phyloP scores from a whole-genome alignment of 306 rosid species.

The Prunus dulcis region DNA sequence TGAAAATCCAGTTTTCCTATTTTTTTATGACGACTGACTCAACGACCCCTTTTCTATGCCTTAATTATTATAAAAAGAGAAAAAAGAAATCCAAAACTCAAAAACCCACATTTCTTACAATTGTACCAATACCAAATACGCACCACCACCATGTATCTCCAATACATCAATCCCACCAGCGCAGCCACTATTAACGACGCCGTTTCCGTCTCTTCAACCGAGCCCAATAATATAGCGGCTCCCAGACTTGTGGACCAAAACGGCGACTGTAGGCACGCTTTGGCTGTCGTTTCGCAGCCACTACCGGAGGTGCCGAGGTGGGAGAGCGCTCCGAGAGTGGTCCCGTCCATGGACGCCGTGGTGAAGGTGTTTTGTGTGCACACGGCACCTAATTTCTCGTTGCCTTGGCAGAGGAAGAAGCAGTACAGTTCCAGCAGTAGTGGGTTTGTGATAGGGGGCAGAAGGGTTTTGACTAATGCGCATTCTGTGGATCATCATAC shows the following conservation, averaged over 20 bases:
- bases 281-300: slow-evolving; percentile 19
- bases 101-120: not conserved
- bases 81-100: slow-evolving; percentile 38
- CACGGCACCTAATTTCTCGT: slow-evolving; percentile 73
- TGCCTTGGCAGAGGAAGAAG: slow-evolving; percentile 86
- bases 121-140: not conserved
- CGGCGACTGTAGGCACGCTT: slow-evolving; percentile 17
- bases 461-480: slow-evolving; percentile 74
- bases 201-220: slow-evolving; percentile 23
- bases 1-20: not conserved
- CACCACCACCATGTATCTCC: slow-evolving; percentile 12
- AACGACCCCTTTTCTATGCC: not conserved
- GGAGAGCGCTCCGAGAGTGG: slow-evolving; percentile 40
- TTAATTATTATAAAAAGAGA: not conserved
- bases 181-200: slow-evolving; percentile 22
- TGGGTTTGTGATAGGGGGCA: slow-evolving; percentile 66
- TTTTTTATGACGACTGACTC: not conserved
- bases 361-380: slow-evolving; percentile 86
- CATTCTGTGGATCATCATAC: slow-evolving; percentile 78
- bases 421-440: slow-evolving; percentile 73
- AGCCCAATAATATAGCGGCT: slow-evolving; percentile 5
- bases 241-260: slow-evolving; percentile 35
- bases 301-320: slow-evolving; percentile 21
- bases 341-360: slow-evolving; percentile 77
- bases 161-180: slow-evolving; percentile 14